These are phyloP conservation scores for Mycena rosella DNA, from an alignment of 768 basidiomycete species.

Conservation along the genomic window DNA sequence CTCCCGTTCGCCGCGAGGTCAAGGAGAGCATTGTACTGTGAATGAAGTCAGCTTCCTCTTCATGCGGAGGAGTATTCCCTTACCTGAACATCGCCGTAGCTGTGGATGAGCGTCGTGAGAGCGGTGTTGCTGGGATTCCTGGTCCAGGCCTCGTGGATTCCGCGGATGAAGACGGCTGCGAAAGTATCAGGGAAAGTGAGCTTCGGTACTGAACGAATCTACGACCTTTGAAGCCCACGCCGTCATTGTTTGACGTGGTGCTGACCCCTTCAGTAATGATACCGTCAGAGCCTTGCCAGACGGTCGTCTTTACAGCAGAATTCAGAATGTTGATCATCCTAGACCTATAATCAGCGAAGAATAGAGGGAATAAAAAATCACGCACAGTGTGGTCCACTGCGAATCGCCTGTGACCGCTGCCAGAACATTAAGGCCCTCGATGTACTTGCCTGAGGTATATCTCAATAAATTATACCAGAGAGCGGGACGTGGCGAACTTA, in stretches of 20 bases:
- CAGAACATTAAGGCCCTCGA: conserved; percentile 65
- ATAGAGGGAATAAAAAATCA: conserved; percentile 9
- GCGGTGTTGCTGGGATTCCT: conserved; percentile 52
- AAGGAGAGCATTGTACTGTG: conserved; percentile 63
- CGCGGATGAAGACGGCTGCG: conserved; percentile 60
- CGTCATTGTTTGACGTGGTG: conserved; percentile 56
- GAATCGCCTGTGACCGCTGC: conserved; percentile 55
- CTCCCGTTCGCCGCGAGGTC: conserved; percentile 59
- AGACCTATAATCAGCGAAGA: conserved; percentile 25
- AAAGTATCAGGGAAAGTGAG: not conserved
- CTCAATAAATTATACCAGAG: not conserved
- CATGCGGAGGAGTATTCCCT: too few relatives aligned
- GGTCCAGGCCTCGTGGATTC: conserved; percentile 59
- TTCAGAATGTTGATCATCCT: conserved; percentile 54
- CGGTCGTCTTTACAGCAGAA: conserved; percentile 56
- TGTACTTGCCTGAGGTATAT: conserved; percentile 52
- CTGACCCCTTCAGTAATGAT: conserved; percentile 65
- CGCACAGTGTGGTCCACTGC: conserved; percentile 58
- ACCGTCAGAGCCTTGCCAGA: conserved; percentile 63
- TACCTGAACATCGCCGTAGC: conserved; percentile 67
- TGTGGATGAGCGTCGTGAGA: conserved; percentile 57
- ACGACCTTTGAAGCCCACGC: conserved; percentile 66
- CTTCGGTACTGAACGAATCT: not conserved
- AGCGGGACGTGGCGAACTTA: conserved; percentile 45
- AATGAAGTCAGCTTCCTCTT: not conserved